Conservation (phyloP, 805 yeast species). For the Wickerhamiella occidentalis region DNA sequence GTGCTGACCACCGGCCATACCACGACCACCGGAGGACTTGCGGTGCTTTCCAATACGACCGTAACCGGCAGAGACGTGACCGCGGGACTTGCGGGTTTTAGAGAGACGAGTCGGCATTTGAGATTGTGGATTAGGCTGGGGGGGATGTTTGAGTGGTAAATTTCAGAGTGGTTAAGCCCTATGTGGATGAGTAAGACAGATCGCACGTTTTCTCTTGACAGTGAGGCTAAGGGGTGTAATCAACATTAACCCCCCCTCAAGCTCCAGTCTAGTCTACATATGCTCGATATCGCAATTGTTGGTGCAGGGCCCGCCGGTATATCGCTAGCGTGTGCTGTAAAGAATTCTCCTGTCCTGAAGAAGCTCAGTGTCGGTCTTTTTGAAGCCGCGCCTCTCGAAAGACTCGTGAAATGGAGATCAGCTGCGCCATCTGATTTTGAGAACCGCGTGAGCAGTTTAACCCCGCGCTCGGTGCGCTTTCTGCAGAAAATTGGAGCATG, state of each 20-base stretch:
- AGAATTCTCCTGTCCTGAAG: slow-evolving; percentile 49
- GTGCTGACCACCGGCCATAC: slow-evolving; percentile 99
- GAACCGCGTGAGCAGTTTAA: slow-evolving; percentile 74
- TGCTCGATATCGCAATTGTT: slow-evolving; percentile 62
- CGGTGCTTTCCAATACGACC: slow-evolving; percentile 99
- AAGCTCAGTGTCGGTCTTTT: slow-evolving; percentile 53
- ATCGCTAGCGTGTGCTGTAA: slow-evolving; percentile 66
- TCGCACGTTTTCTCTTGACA: no score
- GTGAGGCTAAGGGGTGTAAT: neutral
- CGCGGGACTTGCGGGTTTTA: slow-evolving; percentile 99
- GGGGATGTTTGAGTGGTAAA: slow-evolving; percentile 9
- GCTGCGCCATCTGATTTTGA: slow-evolving; percentile 34
- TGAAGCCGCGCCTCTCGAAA: slow-evolving; percentile 54
- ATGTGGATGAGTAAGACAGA: neutral
- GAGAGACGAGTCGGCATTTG: slow-evolving; percentile 96
- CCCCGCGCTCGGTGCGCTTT: slow-evolving; percentile 64
- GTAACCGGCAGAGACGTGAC: slow-evolving; percentile 99
- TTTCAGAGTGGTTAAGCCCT: slow-evolving; percentile 4
- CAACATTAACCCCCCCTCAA: neutral
- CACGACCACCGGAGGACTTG: slow-evolving; percentile 99
- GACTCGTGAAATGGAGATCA: slow-evolving; percentile 38
- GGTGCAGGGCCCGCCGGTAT: slow-evolving; percentile 98
- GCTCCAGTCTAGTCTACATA: no score
- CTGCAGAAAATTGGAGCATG: slow-evolving; percentile 65
- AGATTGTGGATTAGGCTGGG: neutral